A percentile compares a stretch with the other conserved stretches of the same genome.
phyloP scores from a whole-genome alignment of 371 early-diverging fungal genomes.

The Pancytospora philotis region DNA sequence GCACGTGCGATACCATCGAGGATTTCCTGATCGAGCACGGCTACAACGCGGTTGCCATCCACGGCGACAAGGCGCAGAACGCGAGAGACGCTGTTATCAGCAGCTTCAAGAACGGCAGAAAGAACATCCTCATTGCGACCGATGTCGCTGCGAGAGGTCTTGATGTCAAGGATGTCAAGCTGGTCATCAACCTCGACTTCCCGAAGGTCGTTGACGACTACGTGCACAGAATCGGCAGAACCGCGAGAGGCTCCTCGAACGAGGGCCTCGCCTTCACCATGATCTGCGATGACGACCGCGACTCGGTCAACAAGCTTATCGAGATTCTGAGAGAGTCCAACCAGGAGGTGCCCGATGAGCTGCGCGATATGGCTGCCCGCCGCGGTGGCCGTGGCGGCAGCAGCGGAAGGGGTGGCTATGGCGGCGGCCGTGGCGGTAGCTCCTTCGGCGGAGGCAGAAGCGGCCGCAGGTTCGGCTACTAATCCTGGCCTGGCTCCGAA shows the following conservation, averaged over 20 bases:
- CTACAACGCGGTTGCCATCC: conserved; percentile 62
- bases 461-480: conserved; percentile 14
- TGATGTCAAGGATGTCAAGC: conserved; percentile 91
- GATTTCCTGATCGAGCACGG: conserved; percentile 68
- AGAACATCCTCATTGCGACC: conserved; percentile 89
- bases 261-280: conserved; percentile 77
- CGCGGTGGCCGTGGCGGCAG: conserved; percentile 22
- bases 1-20: conserved; percentile 69
- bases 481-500: no score
- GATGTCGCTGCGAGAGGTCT: conserved; percentile 94
- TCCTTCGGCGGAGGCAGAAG: no score
- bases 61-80: conserved; percentile 61
- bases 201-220: conserved; percentile 81
- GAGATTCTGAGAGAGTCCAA: conserved; percentile 77
- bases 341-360: conserved; percentile 74
- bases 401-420: conserved; percentile 22
- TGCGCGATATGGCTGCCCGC: conserved; percentile 65
- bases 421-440: conserved; percentile 3
- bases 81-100: conserved; percentile 66
- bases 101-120: conserved; percentile 79
- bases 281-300: no score
- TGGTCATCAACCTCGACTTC: conserved; percentile 97
- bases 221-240: conserved; percentile 77
- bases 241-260: conserved; percentile 68
- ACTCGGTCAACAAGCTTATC: conserved; percentile 70